Conservation (phyloP, 2,329 filamentous ascomycete genomes). For the Chaetomium strumarium region DNA sequence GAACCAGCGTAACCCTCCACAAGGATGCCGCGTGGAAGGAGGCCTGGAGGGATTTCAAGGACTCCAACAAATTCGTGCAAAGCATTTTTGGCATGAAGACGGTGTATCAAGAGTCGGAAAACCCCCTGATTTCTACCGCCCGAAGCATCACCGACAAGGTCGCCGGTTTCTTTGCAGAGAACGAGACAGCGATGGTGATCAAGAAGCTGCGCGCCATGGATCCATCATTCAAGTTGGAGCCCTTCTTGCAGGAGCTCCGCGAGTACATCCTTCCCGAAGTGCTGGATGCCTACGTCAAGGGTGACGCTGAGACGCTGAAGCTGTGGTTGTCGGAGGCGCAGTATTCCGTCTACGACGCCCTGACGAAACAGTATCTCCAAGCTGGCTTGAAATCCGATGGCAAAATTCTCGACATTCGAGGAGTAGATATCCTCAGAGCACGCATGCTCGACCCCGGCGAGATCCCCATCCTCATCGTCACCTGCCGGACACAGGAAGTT, state of each 20-base stretch:
- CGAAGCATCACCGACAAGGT: constrained; percentile 90
- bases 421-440: constrained; percentile 81
- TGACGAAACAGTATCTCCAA: constrained; percentile 92
- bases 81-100: constrained; percentile 79
- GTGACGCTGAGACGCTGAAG: constrained; percentile 82
- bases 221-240: constrained; percentile 87
- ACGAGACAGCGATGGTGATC: constrained; percentile 95
- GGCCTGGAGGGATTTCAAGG: constrained; percentile 93
- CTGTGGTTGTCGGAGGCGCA: constrained; percentile 95
- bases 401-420: constrained; percentile 87
- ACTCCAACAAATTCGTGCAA: constrained; percentile 83
- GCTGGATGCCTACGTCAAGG: constrained; percentile 95
- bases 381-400: constrained; percentile 92
- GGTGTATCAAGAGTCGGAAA: constrained; percentile 93
- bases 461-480: constrained; percentile 94
- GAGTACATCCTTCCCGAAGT: constrained; percentile 98
- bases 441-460: constrained; percentile 79
- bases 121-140: constrained; percentile 86
- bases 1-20: constrained; percentile 89
- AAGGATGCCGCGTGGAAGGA: constrained; percentile 98
- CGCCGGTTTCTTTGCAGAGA: constrained; percentile 95
- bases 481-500: constrained; percentile 93
- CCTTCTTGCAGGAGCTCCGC: constrained; percentile 89
- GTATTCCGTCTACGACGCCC: constrained; percentile 92
- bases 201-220: constrained; percentile 98